Base-by-base conservation (phyloP, 2,329 filamentous ascomycete species). In the Nemania sp. region DNA sequence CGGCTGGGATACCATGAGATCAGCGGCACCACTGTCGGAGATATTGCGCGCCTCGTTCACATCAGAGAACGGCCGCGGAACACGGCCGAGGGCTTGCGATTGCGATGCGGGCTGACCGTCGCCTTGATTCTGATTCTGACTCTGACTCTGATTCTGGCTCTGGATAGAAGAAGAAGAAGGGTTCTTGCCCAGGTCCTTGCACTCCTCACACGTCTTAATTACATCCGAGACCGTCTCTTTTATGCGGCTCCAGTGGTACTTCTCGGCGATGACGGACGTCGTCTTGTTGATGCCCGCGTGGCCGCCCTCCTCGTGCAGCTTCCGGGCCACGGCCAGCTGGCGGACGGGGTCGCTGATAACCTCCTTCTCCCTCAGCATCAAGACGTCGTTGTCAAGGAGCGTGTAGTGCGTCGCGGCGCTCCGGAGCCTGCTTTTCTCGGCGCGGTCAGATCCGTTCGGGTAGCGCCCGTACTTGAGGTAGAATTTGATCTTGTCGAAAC, bases 231-330 rank as follows among this genome's bases (percentile, higher is more conserved):
- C 95, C 0, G 94, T 98, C 77, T 97, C 93, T 75, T 98, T 99
- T 79, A 98, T 98, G 63, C 94, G 87, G 49, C 96, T 93, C 95
- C 95, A 99, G 77, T 98, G 95, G 74, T 94, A 97, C 72, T 89
- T 90, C 73, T 97, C 91, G 11, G 94, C 92, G 70, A 99, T 97
- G 18, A 88, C 90, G 18, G 94, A 93, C 1, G 94, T 98, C 0
- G 94, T 98, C 80, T 97, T 97, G 81, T 99, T 99, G 81, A 98
- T 98, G 53, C 95, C 95, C 6, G 90, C 92, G 73, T 99, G 95
- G 43, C 88, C 83, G 57, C 79, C 76, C 59, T 81, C 77, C 54
- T 87, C 81, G 76, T 99, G 95, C 39, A 93, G 83, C 59, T 83
- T 81, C 47, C 90, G 83, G 12, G 93, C 91, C 69, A 98, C 95